Conservation (phyloP, 768 basidiomycete species). For the Scleroderma bovista region DNA sequence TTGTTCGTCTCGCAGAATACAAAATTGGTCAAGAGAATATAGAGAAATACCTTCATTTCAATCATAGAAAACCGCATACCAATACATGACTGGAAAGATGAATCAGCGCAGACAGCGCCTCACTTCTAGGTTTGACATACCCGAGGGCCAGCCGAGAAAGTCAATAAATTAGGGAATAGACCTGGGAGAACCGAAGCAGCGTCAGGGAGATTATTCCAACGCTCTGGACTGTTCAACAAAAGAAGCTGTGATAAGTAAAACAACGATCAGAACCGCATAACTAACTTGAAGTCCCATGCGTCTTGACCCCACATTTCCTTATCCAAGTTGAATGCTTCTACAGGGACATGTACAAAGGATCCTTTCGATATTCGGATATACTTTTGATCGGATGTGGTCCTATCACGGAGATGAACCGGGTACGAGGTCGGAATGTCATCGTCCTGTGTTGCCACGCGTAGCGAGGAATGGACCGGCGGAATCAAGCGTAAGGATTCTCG, state of each 20-base stretch:
- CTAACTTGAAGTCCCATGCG: conserved; percentile 78
- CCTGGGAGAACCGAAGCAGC: conserved; percentile 64
- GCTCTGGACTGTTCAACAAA: conserved; percentile 53
- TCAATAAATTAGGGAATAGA: conserved; percentile 61
- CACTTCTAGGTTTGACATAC: conserved; percentile 37
- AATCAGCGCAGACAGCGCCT: background rate
- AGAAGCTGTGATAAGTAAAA: background rate
- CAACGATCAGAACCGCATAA: conserved; percentile 2
- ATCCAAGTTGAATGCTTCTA: conserved; percentile 78
- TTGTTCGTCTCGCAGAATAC: conserved; percentile 48
- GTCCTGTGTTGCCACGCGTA: conserved; percentile 72
- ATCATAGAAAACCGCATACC: conserved; percentile 80
- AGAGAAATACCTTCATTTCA: conserved; percentile 76
- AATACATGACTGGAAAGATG: conserved; percentile 60
- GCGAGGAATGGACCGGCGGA: conserved; percentile 76
- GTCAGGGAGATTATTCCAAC: conserved; percentile 76
- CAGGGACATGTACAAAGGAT: conserved; percentile 68
- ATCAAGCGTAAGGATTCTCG: conserved; percentile 74
- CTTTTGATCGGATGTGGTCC: conserved; percentile 35
- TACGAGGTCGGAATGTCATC: conserved; percentile 71
- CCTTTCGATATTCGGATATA: conserved; percentile 58
- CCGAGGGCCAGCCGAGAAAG: conserved; percentile 78
- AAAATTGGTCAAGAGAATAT: conserved; percentile 64
- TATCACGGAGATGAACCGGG: conserved; percentile 50
- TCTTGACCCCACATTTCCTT: conserved; percentile 74